Base-by-base conservation (phyloP, 805 yeast species). In the Pichia deserticola region DNA sequence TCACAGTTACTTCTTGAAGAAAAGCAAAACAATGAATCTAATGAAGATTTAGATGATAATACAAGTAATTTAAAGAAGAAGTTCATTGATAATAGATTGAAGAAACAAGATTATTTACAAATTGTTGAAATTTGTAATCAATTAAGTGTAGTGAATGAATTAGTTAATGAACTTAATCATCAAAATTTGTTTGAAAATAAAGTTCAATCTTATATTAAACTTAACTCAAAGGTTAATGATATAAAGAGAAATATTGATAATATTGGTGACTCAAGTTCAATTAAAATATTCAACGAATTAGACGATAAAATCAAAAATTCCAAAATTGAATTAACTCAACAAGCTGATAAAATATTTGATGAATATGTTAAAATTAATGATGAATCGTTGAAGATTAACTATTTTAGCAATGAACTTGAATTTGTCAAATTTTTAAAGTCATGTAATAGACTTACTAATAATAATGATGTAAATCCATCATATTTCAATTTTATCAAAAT, bases 61-160 rank as follows among this genome's bases (percentile, higher is more conserved):
- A 12, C 7, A 5, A 34, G 1, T 28, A 34, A 20, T 5, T 29
- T 32, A 42, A 34, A 13, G n/a, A n/a, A 12, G 5, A 13, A 13
- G 1, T 13, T 5, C 5, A 9, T 13, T 29, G 40, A 36, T 13
- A 12, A 7, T 6, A 15, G 4, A 4, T 29, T 36, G 5, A 35
- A 43, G 29, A 40, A 44, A 15, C 33, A 36, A 1, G 62, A 60
- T 28, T 52, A 55, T 44, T 38, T 55, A 7, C 47, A 57, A 25
- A 60, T 64, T 40, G 51, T 64, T n/a, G 67, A 63, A n/a, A 43
- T 59, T 1, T 62, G 67, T 40, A 65, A 65, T 46, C 54, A 56
- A 42, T 52, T 67, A 32, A 64, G 68, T 67, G 55, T 63, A 10
- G 56, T 67, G 29, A 56, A 59, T 29, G 69, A 67, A 6, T 47